Base-by-base conservation (phyloP, 805 yeast species). In the Metschnikowia amazonensis region DNA sequence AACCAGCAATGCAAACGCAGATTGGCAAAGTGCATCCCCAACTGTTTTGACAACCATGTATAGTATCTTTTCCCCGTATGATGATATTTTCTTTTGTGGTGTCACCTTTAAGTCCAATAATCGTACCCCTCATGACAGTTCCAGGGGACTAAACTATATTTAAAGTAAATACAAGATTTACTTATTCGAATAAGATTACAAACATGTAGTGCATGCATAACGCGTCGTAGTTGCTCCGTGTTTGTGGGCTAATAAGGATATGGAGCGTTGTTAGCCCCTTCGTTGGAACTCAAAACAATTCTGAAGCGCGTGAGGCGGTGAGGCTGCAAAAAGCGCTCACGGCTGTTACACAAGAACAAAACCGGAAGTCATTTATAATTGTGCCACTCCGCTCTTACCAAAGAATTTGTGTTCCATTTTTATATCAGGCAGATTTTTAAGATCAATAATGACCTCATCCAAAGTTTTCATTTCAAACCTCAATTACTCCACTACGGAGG, bases 381-480 rank as follows among this genome's bases (percentile, higher is more conserved):
- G 10, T 18, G 24, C 38, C 38, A 13, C 29, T 8, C 7, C 20
- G 33, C 41, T 27, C 41, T 20, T 25, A 2, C 8, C 14, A 10
- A 23, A 30, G 35, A 39, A 14, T 39, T 39, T 23, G 25, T 30
- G 21, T 30, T 30, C 41, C 17, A 28, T 4, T 27, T 37, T 28
- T 9, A 13, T 28, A 23, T 4, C 5, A 28, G 31, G 29, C 29
- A 13, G 11, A 17, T 7, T 35, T 37, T 16, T 25, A 27, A 18
- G 28, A 28, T 28, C 18, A 35, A 28, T 33, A 17, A 41, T 32
- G 38, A 25, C 32, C 46, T 46, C 48, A 42, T 43, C 38, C 44
- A 50, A 52, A 47, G 69, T 82, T 27, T 77, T 76, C 50, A 64
- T 83, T 45, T 74, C 77, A 46, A 82, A 83, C 59, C 67, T 83